A percentile compares a stretch with the other conserved stretches of the same genome.
phyloP scores from a whole-genome alignment of 176 grass and related monocot genomes.

The Oryza rufipogon region DNA sequence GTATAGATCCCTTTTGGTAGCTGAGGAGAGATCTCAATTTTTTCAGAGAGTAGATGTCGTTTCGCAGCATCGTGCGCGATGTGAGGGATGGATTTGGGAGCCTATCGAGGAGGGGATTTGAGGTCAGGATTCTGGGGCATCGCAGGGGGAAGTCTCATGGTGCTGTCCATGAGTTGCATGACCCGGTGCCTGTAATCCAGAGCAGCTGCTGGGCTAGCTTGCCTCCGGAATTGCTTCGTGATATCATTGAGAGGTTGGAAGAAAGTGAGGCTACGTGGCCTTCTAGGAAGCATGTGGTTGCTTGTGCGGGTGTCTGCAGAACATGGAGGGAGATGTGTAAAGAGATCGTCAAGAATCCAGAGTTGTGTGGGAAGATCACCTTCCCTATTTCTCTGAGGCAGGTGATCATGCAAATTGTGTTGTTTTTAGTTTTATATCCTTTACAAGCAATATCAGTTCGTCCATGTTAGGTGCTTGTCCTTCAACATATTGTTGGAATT shows the following conservation, averaged over 20 bases:
- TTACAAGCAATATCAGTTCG: neutral
- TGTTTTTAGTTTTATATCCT: neutral
- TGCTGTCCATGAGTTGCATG: conserved; percentile 67
- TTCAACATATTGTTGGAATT: neutral
- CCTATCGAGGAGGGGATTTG: conserved; percentile 63
- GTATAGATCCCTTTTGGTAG: neutral
- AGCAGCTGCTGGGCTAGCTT: conserved; percentile 65
- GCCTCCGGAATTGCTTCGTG: conserved; percentile 68
- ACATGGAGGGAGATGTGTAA: conserved; percentile 81
- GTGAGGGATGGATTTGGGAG: conserved; percentile 67
- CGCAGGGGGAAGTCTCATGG: conserved; percentile 60
- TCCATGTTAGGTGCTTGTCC: conserved; percentile 4
- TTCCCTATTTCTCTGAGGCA: conserved; percentile 73
- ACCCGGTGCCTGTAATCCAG: conserved; percentile 55
- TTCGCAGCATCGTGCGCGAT: conserved; percentile 62
- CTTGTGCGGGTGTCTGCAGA: conserved; percentile 66
- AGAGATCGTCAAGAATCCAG: conserved; percentile 62
- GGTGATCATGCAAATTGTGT: conserved; percentile 42
- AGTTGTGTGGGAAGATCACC: conserved; percentile 69
- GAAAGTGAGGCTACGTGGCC: conserved; percentile 68
- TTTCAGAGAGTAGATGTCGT: conserved; percentile 58
- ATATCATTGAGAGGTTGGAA: conserved; percentile 77
- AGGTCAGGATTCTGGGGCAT: conserved; percentile 50
- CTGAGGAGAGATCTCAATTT: conserved; percentile 13
- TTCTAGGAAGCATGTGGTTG: conserved; percentile 67